Conservation (phyloP, 768 basidiomycete species). For the Mycena amicta region DNA sequence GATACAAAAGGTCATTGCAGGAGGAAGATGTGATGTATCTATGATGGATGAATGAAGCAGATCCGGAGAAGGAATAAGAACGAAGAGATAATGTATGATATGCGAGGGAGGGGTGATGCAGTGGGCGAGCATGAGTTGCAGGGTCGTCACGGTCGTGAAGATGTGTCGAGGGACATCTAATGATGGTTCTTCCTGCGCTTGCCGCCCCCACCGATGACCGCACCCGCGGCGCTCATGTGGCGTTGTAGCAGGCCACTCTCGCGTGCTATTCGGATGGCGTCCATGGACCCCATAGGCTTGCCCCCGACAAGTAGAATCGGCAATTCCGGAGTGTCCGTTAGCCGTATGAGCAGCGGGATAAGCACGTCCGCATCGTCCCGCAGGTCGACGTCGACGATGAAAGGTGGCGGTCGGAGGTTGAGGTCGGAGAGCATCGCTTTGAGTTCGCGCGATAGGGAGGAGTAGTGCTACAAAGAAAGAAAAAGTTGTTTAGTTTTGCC, state of each 20-base stretch:
- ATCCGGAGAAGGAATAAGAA: not conserved
- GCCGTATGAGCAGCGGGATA: conserved; percentile 58
- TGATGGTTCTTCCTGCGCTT: conserved; percentile 52
- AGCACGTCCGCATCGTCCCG: conserved; percentile 72
- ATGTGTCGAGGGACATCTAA: not conserved
- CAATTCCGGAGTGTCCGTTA: conserved; percentile 56
- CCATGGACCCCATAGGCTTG: conserved; percentile 51
- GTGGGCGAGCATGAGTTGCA: not conserved
- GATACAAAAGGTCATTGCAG: too few species aligned
- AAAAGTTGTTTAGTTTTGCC: conserved; percentile 3
- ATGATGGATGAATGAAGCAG: too few species aligned
- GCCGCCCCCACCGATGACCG: conserved; percentile 47
- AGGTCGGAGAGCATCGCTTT: conserved; percentile 59
- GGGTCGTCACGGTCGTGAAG: not conserved
- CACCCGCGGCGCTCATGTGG: conserved; percentile 58
- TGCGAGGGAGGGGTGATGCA: not conserved
- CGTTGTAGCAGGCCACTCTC: conserved; percentile 53
- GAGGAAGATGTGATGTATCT: too few species aligned
- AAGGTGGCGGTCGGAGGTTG: conserved; percentile 62
- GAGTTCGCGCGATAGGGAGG: conserved; percentile 65
- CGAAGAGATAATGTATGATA: not conserved
- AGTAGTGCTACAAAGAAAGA: conserved; percentile 50
- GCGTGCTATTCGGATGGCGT: conserved; percentile 53
- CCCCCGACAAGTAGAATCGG: conserved; percentile 76
- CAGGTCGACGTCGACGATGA: conserved; percentile 71